phyloP scores from a whole-genome alignment of 2,329 filamentous ascomycete genomes.

The Cadophora malorum region DNA sequence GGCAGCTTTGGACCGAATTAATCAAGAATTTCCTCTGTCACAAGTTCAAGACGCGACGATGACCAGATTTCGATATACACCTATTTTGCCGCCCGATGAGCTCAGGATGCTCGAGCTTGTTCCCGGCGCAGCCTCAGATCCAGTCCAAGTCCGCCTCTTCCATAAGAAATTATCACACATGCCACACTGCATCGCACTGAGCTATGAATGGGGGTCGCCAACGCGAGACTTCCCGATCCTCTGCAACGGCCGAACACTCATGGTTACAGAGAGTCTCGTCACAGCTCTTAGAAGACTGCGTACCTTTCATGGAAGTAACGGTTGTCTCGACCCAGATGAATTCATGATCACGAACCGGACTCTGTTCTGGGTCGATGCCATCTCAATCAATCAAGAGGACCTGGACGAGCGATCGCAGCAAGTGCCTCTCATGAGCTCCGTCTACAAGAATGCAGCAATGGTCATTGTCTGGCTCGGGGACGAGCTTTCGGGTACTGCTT shows the following conservation, averaged over 20 bases:
- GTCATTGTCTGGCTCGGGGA: not conserved
- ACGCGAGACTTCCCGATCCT: not conserved
- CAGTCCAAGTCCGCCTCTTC: not conserved
- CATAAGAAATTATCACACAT: not conserved
- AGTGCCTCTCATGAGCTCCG: not conserved
- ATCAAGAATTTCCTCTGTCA: too few species aligned
- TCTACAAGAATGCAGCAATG: not conserved
- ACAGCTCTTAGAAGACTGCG: not conserved
- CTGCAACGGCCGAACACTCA: not conserved
- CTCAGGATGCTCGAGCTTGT: not conserved
- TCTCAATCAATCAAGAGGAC: not conserved
- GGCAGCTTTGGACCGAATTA: too few species aligned
- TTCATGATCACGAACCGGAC: not conserved
- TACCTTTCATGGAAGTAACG: not conserved
- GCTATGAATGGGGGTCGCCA: not conserved
- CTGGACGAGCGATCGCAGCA: not conserved
- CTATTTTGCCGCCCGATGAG: not conserved
- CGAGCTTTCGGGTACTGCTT: not conserved
- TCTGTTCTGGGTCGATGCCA: not conserved
- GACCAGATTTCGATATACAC: not conserved
- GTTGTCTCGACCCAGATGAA: not conserved
- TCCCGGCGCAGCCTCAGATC: not conserved
- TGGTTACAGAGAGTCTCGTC: not conserved
- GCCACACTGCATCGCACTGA: not conserved
- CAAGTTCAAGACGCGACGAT: not conserved